Conservation (phyloP, 345 rosid species). For the Excoecaria cochinchinensis region DNA sequence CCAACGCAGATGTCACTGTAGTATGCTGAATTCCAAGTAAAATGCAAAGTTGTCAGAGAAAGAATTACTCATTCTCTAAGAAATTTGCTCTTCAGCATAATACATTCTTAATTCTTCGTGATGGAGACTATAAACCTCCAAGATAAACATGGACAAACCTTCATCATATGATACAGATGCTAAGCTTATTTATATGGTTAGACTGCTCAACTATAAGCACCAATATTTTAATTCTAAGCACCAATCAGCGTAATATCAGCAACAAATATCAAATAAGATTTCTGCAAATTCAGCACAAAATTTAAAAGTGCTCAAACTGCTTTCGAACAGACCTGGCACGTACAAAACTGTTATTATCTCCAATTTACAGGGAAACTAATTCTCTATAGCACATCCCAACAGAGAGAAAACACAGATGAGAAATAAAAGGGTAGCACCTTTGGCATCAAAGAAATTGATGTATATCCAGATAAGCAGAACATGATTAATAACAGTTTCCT, state of each 20-base stretch:
- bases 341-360: no score
- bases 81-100: not conserved
- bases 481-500: not conserved
- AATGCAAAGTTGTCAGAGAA: constrained; percentile 7
- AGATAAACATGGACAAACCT: not conserved
- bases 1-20: constrained; percentile 95
- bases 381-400: not conserved
- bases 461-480: not conserved
- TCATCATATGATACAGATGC: not conserved
- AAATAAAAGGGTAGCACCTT: not conserved
- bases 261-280: not conserved
- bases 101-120: not conserved
- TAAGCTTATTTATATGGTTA: not conserved
- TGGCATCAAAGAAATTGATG: not conserved
- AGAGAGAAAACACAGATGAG: not conserved
- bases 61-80: not conserved
- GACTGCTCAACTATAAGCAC: not conserved
- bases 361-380: not conserved
- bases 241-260: not conserved
- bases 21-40: constrained; percentile 53
- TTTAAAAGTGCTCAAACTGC: not conserved
- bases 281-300: constrained; percentile 1
- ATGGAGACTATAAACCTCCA: not conserved
- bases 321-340: not conserved
- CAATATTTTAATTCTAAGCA: not conserved